Evolutionary conservation across 2,329 filamentous ascomycete genomes (phyloP), one percentile per base, ranked within the genome.

Genomic region (Pestalotiopsis sp.): DNA sequence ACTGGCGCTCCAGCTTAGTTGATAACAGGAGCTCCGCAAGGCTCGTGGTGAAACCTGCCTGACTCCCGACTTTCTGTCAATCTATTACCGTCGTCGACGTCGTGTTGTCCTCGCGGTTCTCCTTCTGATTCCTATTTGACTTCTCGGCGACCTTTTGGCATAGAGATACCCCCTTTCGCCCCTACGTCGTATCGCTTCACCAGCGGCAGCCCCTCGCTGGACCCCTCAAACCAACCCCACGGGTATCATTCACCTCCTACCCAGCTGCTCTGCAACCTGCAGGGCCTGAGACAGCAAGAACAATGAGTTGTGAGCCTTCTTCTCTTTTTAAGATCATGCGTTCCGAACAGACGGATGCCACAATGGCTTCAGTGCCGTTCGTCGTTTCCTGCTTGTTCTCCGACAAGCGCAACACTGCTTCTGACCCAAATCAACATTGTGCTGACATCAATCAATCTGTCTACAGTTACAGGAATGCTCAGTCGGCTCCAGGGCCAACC

Each of bases 401-500:
- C 11, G 13, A 59, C 23, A 13, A 23, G 23, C 27, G 25, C 57
- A 36, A 27, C 27, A 27, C 23, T 25, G 13, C 31, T 36, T 59
- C 11, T 27, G 14, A 23, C 2, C 27, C 57, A 14, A 59, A 11
- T 27, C 23, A 27, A 13, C 57, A 13, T 12, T 65, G 17, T 57
- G 23, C 66, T 62, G 66, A 59, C 64, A 69, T 68, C 39, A 72
- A 56, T 68, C 67, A 41, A 66, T 67, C 59, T 63, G 69, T 39
- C 25, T 56, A 66, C 70, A 97, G 94, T 97, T 84, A 85, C 92
- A 75, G 92, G 88, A 79, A 97, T 98, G 93, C 87, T 98, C 77
- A 97, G 95, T 85, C 94, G 95, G 89, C 92, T 98, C 78, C 93
- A 97, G 78, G 94, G 95, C 82, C 95, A 98, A 85, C 95, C 95